Conservation (phyloP, 331 rosid species). For the Quercus phellos region DNA sequence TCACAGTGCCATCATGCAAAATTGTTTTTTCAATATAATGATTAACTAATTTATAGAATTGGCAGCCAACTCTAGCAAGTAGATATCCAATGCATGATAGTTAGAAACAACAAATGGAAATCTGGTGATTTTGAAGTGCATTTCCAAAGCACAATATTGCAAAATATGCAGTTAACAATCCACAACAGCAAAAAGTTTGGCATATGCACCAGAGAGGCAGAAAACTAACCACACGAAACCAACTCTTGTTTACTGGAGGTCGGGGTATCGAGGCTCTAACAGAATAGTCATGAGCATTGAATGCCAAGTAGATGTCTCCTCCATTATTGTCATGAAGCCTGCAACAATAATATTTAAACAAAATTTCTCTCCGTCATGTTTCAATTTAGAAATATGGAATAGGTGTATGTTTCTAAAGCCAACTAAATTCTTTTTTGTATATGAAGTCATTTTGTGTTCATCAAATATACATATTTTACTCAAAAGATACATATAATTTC, state of each 20-base stretch:
- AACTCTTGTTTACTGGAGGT: constrained; percentile 62
- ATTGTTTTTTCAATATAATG: background rate
- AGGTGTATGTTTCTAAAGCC: background rate
- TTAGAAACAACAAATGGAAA: too few species aligned
- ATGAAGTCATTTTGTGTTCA: background rate
- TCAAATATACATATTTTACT: constrained; percentile 8
- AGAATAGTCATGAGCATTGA: constrained; percentile 74
- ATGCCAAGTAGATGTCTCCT: constrained; percentile 81
- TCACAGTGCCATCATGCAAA: background rate
- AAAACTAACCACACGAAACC: constrained; percentile 92
- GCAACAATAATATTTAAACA: constrained; percentile 12
- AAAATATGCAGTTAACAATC: constrained; percentile 14
- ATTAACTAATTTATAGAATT: background rate
- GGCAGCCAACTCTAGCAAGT: background rate
- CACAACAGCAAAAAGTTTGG: background rate
- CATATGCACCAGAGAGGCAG: background rate
- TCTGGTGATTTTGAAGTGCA: background rate
- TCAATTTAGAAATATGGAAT: background rate
- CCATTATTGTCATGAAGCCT: constrained; percentile 77
- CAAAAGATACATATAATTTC: constrained; percentile 15
- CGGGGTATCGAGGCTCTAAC: constrained; percentile 49
- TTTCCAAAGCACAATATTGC: background rate
- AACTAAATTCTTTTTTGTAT: background rate
- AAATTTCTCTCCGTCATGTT: background rate
- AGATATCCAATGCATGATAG: background rate